These are phyloP conservation scores for Lycium ferocissimum DNA, from an alignment of 257 asterid species.

Conservation along the genomic window DNA sequence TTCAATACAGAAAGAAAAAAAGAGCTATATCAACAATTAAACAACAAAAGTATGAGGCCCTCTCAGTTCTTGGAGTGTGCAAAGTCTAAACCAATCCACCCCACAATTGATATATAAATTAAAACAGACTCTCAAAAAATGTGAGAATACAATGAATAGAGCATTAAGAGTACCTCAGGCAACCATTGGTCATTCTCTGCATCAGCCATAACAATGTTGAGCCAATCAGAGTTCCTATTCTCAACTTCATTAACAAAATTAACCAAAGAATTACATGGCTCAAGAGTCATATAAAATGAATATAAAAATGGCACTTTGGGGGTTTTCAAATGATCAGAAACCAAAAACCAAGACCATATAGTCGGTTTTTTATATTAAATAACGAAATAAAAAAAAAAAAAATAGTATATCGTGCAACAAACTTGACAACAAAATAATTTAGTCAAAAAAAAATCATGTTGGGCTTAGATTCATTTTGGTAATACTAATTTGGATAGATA, in stretches of 20 bases:
- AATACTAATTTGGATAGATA: too few relatives aligned
- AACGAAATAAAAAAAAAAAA: too few relatives aligned
- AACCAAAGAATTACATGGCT: conserved; percentile 76
- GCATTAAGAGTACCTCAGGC: conserved; percentile 66
- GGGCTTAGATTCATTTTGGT: too few relatives aligned
- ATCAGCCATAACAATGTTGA: conserved; percentile 78
- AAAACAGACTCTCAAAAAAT: neutral
- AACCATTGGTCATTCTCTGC: conserved; percentile 79
- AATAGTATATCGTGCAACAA: too few relatives aligned
- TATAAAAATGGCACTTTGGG: conserved; percentile 82
- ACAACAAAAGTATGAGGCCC: neutral
- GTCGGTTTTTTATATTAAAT: too few relatives aligned
- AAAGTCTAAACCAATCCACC: neutral
- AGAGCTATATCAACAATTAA: neutral
- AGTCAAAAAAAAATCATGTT: too few relatives aligned
- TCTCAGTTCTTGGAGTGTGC: neutral
- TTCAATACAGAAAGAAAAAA: neutral
- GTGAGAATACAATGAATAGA: neutral
- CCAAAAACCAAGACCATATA: too few relatives aligned
- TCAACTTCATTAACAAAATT: conserved; percentile 69
- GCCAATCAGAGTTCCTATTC: conserved; percentile 72
- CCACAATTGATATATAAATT: neutral
- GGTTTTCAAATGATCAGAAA: too few relatives aligned
- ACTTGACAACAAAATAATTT: too few relatives aligned
- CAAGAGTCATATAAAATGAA: too few relatives aligned